These are phyloP conservation scores for Breviolum minutum DNA, from an alignment of 73 alveolate genomes.

Conservation along the genomic window DNA sequence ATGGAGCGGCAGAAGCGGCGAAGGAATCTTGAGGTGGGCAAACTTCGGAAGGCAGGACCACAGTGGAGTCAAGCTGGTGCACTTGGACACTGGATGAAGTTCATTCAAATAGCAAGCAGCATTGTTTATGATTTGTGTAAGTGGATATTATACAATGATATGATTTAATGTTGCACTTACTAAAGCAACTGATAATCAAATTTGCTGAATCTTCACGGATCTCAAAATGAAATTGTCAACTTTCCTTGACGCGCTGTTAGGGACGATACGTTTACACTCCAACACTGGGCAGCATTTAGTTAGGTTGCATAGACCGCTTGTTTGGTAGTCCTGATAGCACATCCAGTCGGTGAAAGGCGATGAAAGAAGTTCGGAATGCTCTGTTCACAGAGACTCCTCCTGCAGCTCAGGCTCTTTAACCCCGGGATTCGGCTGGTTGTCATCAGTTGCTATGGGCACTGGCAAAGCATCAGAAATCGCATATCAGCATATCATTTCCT, in stretches of 20 bases:
- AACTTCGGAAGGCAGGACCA: constrained; percentile 51
- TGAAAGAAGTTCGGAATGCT: constrained; percentile 90
- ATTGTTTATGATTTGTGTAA: not conserved
- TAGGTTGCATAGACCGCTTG: not conserved
- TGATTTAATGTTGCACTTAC: too few relatives aligned
- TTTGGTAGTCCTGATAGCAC: not conserved
- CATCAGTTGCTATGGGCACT: too few relatives aligned
- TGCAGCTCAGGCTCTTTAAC: constrained; percentile 53
- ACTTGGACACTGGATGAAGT: too few relatives aligned
- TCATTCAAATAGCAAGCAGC: too few relatives aligned
- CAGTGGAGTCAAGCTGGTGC: too few relatives aligned
- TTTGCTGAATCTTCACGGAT: not conserved
- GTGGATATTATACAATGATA: not conserved
- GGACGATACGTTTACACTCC: too few relatives aligned
- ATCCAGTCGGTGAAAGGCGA: constrained; percentile 13
- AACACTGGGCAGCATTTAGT: too few relatives aligned
- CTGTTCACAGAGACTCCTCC: constrained; percentile 80
- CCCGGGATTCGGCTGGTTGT: too few relatives aligned
- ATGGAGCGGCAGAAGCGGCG: constrained; percentile 71
- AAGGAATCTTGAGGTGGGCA: constrained; percentile 50
- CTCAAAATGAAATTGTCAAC: not conserved
- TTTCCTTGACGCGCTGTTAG: too few relatives aligned
- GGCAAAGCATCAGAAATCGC: not conserved
- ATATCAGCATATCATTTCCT: too few relatives aligned
- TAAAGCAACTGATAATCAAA: not conserved